These are phyloP conservation scores for Paulownia fortunei DNA, from an alignment of 257 asterid genomes.

Conservation along the genomic window DNA sequence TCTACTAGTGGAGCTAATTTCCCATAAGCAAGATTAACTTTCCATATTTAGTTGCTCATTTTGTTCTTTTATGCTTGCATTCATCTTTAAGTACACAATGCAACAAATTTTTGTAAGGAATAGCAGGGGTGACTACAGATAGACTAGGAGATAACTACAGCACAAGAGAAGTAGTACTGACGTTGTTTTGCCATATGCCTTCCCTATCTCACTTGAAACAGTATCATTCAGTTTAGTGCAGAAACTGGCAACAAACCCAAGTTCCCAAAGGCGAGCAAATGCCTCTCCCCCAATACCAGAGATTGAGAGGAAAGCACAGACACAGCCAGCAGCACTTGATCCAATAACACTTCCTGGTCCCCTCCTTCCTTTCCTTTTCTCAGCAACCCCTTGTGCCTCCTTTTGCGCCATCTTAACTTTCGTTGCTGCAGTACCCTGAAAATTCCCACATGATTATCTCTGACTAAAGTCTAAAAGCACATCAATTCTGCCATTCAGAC, in stretches of 20 bases:
- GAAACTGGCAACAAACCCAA: conserved; percentile 93
- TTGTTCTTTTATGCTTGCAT: too few species aligned
- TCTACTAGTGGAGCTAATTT: conserved; percentile 50
- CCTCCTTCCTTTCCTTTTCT: conserved; percentile 93
- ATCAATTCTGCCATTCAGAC: conserved; percentile 1
- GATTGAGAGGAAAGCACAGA: conserved; percentile 79
- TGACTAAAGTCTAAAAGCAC: neutral
- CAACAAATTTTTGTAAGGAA: neutral
- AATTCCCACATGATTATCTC: conserved; percentile 31
- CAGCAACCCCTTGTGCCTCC: conserved; percentile 97
- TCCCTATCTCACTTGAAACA: conserved; percentile 97
- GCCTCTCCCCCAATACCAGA: conserved; percentile 74
- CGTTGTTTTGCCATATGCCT: conserved; percentile 97
- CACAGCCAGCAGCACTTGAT: conserved; percentile 96
- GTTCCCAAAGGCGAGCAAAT: conserved; percentile 69
- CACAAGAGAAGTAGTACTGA: conserved; percentile 49
- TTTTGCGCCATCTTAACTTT: conserved; percentile 97
- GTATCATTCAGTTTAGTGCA: conserved; percentile 97
- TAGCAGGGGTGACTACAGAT: neutral
- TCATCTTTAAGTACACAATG: too few species aligned
- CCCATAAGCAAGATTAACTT: conserved; percentile 37
- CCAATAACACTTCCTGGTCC: conserved; percentile 98
- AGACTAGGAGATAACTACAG: conserved; percentile 19
- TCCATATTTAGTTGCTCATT: neutral
- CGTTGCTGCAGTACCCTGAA: conserved; percentile 91